phyloP scores from a whole-genome alignment of 2,329 filamentous ascomycete genomes.

The Myriosclerotinia scirpicola region DNA sequence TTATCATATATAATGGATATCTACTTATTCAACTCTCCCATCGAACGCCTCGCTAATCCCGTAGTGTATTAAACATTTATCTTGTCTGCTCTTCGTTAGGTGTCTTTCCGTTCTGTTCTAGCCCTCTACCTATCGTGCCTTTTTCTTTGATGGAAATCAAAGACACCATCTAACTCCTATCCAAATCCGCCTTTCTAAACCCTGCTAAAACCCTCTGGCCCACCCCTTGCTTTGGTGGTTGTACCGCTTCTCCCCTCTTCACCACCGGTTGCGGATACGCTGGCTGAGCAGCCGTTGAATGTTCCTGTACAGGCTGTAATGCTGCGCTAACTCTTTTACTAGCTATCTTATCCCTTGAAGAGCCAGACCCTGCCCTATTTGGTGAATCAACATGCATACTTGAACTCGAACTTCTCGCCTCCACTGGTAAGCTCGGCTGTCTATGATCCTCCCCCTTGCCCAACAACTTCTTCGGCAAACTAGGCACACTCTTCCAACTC shows the following conservation, averaged over 20 bases:
- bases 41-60: not conserved
- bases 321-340: constrained; percentile 16
- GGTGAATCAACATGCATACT: constrained; percentile 20
- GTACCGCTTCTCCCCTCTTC: constrained; percentile 8
- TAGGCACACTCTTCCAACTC: constrained; percentile 33
- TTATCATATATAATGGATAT: not conserved
- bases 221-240: constrained; percentile 25
- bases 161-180: constrained; percentile 28
- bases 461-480: constrained; percentile 33
- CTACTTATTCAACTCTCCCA: not conserved
- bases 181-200: constrained; percentile 36
- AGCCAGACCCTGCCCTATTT: constrained; percentile 16
- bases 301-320: constrained; percentile 28
- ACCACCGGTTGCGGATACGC: constrained; percentile 24
- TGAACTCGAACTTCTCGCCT: constrained; percentile 25
- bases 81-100: not conserved
- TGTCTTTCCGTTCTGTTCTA: not conserved
- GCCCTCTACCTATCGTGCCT: not conserved
- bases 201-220: constrained; percentile 31
- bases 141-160: too few relatives aligned
- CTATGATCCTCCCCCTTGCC: constrained; percentile 36
- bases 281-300: constrained; percentile 20
- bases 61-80: not conserved
- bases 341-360: constrained; percentile 22
- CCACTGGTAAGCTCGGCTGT: constrained; percentile 32